Conservation (phyloP, 225 moss, liverwort and hornwort species). For the Polytrichum commune region DNA sequence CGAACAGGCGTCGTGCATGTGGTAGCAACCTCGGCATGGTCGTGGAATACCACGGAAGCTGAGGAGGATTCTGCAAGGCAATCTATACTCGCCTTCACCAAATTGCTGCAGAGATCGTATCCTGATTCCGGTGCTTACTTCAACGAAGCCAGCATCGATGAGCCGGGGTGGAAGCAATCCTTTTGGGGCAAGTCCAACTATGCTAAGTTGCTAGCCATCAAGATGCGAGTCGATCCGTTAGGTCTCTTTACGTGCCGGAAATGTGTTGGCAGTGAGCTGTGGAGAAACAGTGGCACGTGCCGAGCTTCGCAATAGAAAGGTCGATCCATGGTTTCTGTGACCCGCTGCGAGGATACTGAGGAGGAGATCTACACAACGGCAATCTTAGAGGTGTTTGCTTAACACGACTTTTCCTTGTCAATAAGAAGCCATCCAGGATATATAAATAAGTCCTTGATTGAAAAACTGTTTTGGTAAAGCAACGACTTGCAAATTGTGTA, state of each 20-base stretch:
- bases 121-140: constrained; percentile 6
- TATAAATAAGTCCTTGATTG: no score
- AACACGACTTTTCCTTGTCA: no score
- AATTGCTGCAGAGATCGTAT: neutral
- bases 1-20: neutral
- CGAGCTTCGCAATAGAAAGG: neutral
- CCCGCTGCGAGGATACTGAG: no score
- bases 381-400: no score
- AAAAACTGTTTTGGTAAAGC: no score
- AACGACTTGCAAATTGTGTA: no score
- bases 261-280: constrained; percentile 2
- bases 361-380: no score
- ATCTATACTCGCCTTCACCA: neutral
- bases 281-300: neutral
- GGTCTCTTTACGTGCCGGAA: constrained; percentile 2
- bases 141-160: constrained; percentile 6
- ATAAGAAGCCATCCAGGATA: no score
- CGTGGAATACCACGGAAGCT: constrained; percentile 3
- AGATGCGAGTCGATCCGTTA: neutral
- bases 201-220: neutral
- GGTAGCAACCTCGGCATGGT: neutral
- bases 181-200: constrained; percentile 3
- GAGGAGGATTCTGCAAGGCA: neutral
- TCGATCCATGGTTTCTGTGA: no score
- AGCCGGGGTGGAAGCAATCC: neutral